Conservation (phyloP, 352 stramenopile species). For the Pythium rishiriense region DNA sequence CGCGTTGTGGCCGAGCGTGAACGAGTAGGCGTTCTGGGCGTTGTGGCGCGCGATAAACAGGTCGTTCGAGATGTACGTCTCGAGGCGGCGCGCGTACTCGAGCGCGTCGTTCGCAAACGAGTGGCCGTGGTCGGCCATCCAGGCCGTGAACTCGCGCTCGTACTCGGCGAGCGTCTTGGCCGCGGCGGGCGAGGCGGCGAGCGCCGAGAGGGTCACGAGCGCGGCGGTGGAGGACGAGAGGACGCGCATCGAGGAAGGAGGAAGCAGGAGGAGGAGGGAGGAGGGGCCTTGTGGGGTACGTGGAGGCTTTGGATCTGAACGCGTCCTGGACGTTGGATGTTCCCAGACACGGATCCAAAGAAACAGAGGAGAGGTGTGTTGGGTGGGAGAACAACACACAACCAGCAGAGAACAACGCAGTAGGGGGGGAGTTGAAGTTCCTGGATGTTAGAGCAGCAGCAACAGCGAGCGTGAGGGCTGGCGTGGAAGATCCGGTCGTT, state of each 20-base stretch:
- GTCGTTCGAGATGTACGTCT: constrained; percentile 85
- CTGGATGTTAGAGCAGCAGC: constrained; percentile 11
- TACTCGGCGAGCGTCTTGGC: constrained; percentile 63
- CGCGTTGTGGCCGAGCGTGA: constrained; percentile 92
- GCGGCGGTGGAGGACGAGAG: background rate
- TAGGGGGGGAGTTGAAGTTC: constrained; percentile 26
- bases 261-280: background rate
- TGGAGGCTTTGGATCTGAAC: constrained; percentile 27
- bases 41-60: constrained; percentile 90
- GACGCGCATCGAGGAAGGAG: constrained; percentile 20
- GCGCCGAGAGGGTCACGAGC: no score
- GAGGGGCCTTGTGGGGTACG: constrained; percentile 7
- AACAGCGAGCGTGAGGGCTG: background rate
- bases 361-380: constrained; percentile 10
- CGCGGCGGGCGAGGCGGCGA: constrained; percentile 23
- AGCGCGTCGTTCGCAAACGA: constrained; percentile 51
- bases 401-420: constrained; percentile 2
- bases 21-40: constrained; percentile 67
- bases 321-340: constrained; percentile 4
- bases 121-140: constrained; percentile 53
- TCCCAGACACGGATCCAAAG: background rate
- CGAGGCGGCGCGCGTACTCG: constrained; percentile 65
- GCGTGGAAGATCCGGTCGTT: constrained; percentile 1
- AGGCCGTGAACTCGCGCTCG: constrained; percentile 69
- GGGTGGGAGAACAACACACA: constrained; percentile 15